These are phyloP conservation scores for Ceratobasidium sp. DNA, from an alignment of 1,284 basidiomycete genomes.

Conservation along the genomic window DNA sequence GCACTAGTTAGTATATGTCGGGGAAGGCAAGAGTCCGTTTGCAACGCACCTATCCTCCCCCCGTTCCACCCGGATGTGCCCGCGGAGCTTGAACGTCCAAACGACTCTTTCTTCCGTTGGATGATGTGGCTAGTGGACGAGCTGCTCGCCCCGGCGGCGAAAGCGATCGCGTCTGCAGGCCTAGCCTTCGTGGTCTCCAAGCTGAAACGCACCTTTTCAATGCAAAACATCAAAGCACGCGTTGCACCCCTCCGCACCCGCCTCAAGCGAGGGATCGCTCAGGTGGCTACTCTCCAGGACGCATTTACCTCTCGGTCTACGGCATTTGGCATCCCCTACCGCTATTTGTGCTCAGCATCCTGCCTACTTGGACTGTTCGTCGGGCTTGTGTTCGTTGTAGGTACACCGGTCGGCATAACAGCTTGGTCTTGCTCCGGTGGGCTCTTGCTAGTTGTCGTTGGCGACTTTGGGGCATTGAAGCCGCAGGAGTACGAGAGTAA, in stretches of 20 bases:
- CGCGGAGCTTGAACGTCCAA: neutral
- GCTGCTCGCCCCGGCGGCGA: too few species aligned
- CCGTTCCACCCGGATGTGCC: neutral
- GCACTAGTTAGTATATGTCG: neutral
- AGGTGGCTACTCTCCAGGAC: neutral
- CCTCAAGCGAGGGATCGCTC: slow-evolving; percentile 17
- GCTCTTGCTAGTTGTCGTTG: neutral
- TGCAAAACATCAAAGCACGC: neutral
- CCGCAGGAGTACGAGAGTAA: too few species aligned
- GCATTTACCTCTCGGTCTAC: neutral
- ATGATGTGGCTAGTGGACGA: neutral
- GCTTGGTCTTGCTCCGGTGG: neutral
- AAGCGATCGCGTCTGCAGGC: too few species aligned
- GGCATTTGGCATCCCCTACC: neutral
- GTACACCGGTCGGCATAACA: neutral
- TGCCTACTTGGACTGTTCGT: neutral
- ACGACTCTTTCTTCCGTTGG: neutral
- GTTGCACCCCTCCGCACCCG: slow-evolving; percentile 7
- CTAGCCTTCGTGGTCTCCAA: neutral
- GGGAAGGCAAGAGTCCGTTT: neutral
- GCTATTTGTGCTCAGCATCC: neutral
- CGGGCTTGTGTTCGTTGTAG: neutral
- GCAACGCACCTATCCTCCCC: neutral
- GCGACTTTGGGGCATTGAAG: neutral
- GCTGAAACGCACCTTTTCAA: neutral